Base-by-base conservation (phyloP, 352 stramenopile genomes). In the Pythium sp. region DNA sequence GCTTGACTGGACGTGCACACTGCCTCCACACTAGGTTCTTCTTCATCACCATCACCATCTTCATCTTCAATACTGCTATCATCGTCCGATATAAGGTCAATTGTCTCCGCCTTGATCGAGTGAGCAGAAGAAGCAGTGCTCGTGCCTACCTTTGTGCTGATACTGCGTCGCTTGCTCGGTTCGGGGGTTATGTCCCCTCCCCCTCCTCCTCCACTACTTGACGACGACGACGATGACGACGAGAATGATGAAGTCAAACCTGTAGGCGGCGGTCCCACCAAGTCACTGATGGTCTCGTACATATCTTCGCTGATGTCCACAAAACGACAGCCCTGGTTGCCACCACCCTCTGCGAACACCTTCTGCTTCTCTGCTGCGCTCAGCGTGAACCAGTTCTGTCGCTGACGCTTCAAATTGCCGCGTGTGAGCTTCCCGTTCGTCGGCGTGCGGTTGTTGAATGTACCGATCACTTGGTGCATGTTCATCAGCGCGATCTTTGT, bases 351-450 rank as follows among this genome's bases (percentile, higher is more conserved):
- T 5, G 12, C 22, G 30, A 69, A 69, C n/a, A 28, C 55, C 0
- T 34, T 41, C 41, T 38, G 26, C 8, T 51, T 49, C 38, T 51
- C 64, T 18, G 41, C 32, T 5, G 41, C 15, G 8, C 38, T 58
- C 20, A 69, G 41, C 8, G 55, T 53, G 5, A 69, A 69, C 64
- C 64, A 69, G 55, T 58, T 69, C 55, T 69, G 64, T 8, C 55
- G 64, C 55, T 69, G 64, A 2, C 56, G 64, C 32, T 57, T 43
- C 26, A 69, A 8, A 6, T 28, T 62, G 14, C 55, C 55, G 15
- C 64, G 64, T 41, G 64, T 69, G 64, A 63, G 47, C 64, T 69
- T 69, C 9, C 46, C 64, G 4, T 24, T 46, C 28, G 18, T 47
- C 5, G 64, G 56, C 28, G 28, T 36, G 4, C 46, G 54, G 55